Percentiles rank a stretch among this genome's conserved stretches.
These are phyloP conservation scores for Entomortierella parvispora DNA, from an alignment of 192 early-diverging fungal genomes.

Conservation along the genomic window DNA sequence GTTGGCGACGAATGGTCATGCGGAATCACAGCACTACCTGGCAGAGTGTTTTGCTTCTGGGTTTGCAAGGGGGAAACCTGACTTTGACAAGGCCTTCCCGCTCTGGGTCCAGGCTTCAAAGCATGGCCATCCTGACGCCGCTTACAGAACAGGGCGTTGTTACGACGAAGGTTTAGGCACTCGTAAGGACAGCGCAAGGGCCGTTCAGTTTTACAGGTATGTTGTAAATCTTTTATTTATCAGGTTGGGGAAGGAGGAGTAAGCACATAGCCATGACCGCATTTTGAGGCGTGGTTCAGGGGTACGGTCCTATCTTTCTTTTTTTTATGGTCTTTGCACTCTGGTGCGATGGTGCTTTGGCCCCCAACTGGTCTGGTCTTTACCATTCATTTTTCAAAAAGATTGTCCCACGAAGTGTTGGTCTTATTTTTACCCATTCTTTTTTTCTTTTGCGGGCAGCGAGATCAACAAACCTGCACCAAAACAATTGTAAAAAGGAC, in stretches of 20 bases:
- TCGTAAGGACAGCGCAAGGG: slow-evolving; percentile 67
- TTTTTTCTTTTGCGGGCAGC: no score
- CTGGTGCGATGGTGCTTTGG: not conserved
- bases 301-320: not conserved
- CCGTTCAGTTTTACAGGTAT: slow-evolving; percentile 79
- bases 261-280: not conserved
- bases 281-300: no score
- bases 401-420: not conserved
- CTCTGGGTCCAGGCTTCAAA: slow-evolving; percentile 77
- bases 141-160: slow-evolving; percentile 70
- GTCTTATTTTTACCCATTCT: no score
- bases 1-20: slow-evolving; percentile 65
- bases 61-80: slow-evolving; percentile 66
- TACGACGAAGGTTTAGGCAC: slow-evolving; percentile 77
- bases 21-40: slow-evolving; percentile 74
- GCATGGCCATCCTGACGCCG: slow-evolving; percentile 72
- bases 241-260: not conserved
- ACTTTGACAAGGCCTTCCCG: slow-evolving; percentile 77
- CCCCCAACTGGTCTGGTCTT: not conserved
- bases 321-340: not conserved
- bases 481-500: not conserved
- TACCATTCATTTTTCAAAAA: not conserved
- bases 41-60: slow-evolving; percentile 77
- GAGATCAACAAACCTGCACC: no score
- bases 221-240: not conserved